phyloP scores from a whole-genome alignment of 2,329 filamentous ascomycete species.

The Fusarium xylarioides region DNA sequence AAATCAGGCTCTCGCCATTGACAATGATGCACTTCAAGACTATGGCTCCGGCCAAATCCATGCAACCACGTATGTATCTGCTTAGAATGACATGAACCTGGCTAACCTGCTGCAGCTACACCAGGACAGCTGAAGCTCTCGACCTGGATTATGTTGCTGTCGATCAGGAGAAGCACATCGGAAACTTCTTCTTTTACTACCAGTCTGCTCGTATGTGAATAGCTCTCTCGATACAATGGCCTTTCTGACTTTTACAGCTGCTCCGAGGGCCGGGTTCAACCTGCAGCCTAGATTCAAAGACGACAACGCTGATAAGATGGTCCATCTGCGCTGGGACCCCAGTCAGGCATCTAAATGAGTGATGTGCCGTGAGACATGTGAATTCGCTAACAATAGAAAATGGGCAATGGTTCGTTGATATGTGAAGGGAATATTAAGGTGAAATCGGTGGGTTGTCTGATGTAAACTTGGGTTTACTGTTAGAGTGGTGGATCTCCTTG shows the following conservation, averaged over 20 bases:
- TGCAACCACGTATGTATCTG: not conserved
- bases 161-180: not conserved
- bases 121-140: not conserved
- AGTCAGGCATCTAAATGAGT: not conserved
- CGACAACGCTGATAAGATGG: rapidly evolving
- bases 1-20: not conserved
- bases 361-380: not conserved
- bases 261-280: not conserved
- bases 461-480: too few species aligned
- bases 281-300: rapidly evolving
- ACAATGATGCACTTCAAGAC: too few species aligned
- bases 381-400: rapidly evolving
- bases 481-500: not conserved
- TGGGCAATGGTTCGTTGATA: rapidly evolving
- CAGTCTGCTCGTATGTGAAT: not conserved
- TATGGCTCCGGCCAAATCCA: not conserved
- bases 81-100: rapidly evolving
- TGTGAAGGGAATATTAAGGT: rapidly evolving
- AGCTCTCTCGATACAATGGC: rapidly evolving
- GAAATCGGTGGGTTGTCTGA: rapidly evolving
- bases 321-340: not conserved
- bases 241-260: not conserved
- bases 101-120: not conserved
- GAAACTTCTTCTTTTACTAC: not conserved
- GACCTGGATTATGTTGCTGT: not conserved